Evolutionary conservation across 2,329 filamentous ascomycete genomes (phyloP).

Genomic region (Verticillium isaacii): DNA sequence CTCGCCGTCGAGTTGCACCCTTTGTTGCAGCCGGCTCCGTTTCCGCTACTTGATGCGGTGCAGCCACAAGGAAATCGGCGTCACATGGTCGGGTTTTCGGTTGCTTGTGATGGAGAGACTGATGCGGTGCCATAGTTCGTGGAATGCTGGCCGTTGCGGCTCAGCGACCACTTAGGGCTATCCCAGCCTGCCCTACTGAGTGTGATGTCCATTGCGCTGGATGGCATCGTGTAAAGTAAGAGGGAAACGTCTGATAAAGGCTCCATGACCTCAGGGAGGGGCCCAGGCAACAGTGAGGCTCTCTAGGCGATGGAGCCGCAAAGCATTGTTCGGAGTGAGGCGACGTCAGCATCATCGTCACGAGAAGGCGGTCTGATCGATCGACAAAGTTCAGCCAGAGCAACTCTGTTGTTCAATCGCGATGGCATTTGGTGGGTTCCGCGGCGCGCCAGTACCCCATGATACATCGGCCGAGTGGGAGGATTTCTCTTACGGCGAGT

Average conservation of each 20-base stretch:
- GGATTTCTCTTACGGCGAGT: background rate
- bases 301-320: background rate
- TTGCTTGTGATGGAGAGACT: background rate
- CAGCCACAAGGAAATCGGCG: background rate
- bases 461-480: background rate
- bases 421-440: background rate
- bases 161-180: too few species aligned
- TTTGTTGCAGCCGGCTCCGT: background rate
- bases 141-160: too few species aligned
- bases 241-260: background rate
- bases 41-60: background rate
- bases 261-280: background rate
- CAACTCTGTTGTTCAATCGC: background rate
- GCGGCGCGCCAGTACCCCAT: background rate
- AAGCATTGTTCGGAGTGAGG: background rate
- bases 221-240: too few species aligned
- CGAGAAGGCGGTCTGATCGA: background rate
- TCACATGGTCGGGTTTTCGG: background rate
- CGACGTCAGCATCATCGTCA: background rate
- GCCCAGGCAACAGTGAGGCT: background rate
- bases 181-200: too few species aligned
- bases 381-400: background rate
- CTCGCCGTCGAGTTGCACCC: background rate
- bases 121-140: too few species aligned
- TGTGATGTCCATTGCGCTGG: too few species aligned